Conservation (phyloP, 148 eudicot species). For the Chenopodium suecicum region DNA sequence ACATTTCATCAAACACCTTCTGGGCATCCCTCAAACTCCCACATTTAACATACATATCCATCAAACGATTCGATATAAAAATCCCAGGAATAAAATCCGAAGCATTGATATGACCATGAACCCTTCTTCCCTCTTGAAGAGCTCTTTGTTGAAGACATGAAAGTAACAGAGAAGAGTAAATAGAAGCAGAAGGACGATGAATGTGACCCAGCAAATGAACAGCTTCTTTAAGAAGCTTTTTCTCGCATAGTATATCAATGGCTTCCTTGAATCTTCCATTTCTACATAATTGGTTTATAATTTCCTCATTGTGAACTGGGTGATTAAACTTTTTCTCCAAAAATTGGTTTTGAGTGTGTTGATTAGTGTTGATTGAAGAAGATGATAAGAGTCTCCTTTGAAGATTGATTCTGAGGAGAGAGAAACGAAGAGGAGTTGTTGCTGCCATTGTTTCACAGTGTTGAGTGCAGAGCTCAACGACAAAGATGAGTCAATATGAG, state of each 20-base stretch:
- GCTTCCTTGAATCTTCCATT: slow-evolving; percentile 31
- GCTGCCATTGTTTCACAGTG: slow-evolving; percentile 8
- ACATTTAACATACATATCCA: slow-evolving; percentile 46
- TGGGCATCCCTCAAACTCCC: slow-evolving; percentile 50
- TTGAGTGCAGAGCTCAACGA: neutral
- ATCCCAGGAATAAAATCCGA: slow-evolving; percentile 42
- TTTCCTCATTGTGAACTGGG: slow-evolving; percentile 13
- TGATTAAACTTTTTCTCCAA: slow-evolving; percentile 13
- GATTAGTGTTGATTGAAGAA: neutral
- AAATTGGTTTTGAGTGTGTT: slow-evolving; percentile 9
- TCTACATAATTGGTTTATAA: slow-evolving; percentile 18
- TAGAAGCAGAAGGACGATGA: slow-evolving; percentile 25
- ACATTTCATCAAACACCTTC: slow-evolving; percentile 50
- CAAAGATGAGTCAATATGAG: neutral
- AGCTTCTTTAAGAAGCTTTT: slow-evolving; percentile 50
- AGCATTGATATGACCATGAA: slow-evolving; percentile 41
- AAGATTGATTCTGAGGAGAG: neutral
- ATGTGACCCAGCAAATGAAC: slow-evolving; percentile 32
- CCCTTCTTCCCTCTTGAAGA: slow-evolving; percentile 43
- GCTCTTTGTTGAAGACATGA: slow-evolving; percentile 39
- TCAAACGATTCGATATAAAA: slow-evolving; percentile 41
- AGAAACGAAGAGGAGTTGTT: neutral
- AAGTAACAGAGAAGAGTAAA: slow-evolving; percentile 34
- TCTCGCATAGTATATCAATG: slow-evolving; percentile 34
- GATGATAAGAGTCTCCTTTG: slow-evolving; percentile 16